Base-by-base conservation (phyloP, 257 asterid genomes). In the Schizonepeta tenuifolia region DNA sequence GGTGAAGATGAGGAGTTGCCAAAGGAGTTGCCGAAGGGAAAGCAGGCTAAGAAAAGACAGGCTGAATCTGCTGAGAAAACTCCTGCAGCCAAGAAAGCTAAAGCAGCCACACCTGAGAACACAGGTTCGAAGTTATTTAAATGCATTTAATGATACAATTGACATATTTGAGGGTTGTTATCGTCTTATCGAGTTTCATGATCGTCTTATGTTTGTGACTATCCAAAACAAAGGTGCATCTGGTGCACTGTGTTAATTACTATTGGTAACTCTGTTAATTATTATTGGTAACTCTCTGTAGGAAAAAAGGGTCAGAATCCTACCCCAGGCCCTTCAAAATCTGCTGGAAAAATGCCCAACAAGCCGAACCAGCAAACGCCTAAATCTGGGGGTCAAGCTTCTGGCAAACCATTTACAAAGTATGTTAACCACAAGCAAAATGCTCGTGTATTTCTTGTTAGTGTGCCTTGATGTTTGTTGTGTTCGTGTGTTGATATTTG, bases 1-100 rank as follows among this genome's bases (percentile, higher is more conserved):
- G 80, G 70, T 2, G 77, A 64, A 17, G 59, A 66, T 3, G 83
- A 87, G 35, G 86, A 82, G 55, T 18, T 56, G 9, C 83, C 83
- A 5, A 83, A 87, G 28, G 86, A 82, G 55, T 22, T 60, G 9
- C 83, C 83, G 3, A 83, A 79, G 88, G 88, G 78, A 57, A 44
- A 28, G n/a, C 70, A 61, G n/a, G 28, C 77, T 22, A 88, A 83
- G 86, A 90, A 90, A 70, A 83, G 92, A 54, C 77, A 82, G 24
- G 79, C 88, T 65, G 73, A 67, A 65, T 6, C 85, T 70, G 80
- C 69, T 1, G 67, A 71, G 58, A 71, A 44, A 57, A 38, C 80
- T 26, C 79, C 81, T 14, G 72, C 79, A 11, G 67, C 79, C 56
- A 90, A 90, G 85, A 90, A 88, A 71, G 81, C 86, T 22, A 90